phyloP scores from a whole-genome alignment of 2,329 filamentous ascomycete genomes.

The Sclerotinia spermophila region DNA sequence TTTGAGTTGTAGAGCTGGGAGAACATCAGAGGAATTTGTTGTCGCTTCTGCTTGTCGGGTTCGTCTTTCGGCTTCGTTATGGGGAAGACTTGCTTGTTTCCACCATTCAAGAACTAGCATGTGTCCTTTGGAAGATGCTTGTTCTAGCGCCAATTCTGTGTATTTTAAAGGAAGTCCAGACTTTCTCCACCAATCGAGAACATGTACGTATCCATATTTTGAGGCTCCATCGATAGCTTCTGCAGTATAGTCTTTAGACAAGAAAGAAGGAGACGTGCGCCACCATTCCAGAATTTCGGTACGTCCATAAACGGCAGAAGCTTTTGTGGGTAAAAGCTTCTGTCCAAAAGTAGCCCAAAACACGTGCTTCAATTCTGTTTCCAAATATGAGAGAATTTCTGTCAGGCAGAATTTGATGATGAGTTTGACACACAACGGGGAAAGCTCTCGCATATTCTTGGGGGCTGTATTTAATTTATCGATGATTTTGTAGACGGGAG shows the following conservation, averaged over 20 bases:
- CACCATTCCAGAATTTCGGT: constrained; percentile 87
- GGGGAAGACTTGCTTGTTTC: constrained; percentile 63
- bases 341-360: constrained; percentile 83
- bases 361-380: constrained; percentile 64
- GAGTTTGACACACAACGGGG: constrained; percentile 77
- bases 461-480: constrained; percentile 69
- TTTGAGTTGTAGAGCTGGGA: constrained; percentile 56
- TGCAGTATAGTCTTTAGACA: constrained; percentile 71
- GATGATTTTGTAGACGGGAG: constrained; percentile 67
- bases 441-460: constrained; percentile 66
- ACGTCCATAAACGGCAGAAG: constrained; percentile 80
- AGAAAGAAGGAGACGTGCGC: constrained; percentile 76
- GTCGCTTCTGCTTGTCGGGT: constrained; percentile 28
- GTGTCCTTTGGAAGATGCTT: constrained; percentile 79
- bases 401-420: constrained; percentile 89
- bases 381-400: constrained; percentile 70
- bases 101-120: constrained; percentile 91
- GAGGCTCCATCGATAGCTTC: constrained; percentile 88
- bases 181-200: constrained; percentile 89
- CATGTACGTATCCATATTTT: constrained; percentile 76
- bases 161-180: constrained; percentile 78
- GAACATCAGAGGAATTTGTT: constrained; percentile 24
- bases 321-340: constrained; percentile 80
- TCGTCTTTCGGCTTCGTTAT: constrained; percentile 41
- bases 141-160: constrained; percentile 82